phyloP scores from a whole-genome alignment of 2,329 filamentous ascomycete species.

The Arthrinium phaeospermum region DNA sequence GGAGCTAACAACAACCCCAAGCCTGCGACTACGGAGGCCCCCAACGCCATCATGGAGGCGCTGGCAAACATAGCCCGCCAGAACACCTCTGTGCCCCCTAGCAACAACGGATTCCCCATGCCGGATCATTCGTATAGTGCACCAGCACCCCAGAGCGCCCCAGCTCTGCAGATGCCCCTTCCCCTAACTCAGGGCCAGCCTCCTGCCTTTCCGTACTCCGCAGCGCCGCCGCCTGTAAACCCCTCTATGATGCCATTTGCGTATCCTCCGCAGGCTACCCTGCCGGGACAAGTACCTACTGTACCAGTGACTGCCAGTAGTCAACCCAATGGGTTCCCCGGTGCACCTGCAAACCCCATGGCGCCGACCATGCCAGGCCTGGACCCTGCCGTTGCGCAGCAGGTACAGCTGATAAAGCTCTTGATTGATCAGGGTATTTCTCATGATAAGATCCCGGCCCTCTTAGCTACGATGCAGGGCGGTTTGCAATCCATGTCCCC shows the following conservation, averaged over 20 bases:
- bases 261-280: conserved; percentile 51
- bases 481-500: conserved; percentile 38
- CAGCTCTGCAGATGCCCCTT: conserved; percentile 31
- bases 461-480: conserved; percentile 60
- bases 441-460: conserved; percentile 73
- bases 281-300: conserved; percentile 39
- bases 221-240: conserved; percentile 65
- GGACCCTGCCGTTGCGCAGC: conserved; percentile 68
- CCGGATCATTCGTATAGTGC: conserved; percentile 46
- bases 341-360: conserved; percentile 42
- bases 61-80: conserved; percentile 82
- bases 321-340: conserved; percentile 43
- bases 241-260: conserved; percentile 51
- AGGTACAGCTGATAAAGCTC: conserved; percentile 76
- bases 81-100: conserved; percentile 59
- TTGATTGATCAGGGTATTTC: conserved; percentile 77
- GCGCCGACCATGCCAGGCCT: conserved; percentile 45
- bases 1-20: conserved; percentile 42
- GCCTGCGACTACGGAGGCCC: conserved; percentile 47
- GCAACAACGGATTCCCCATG: conserved; percentile 48
- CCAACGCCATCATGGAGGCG: conserved; percentile 74
- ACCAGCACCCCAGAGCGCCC: conserved; percentile 32
- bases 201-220: conserved; percentile 46
- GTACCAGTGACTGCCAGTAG: conserved; percentile 43
- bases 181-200: conserved; percentile 34